Evolutionary conservation across 345 rosid species (phyloP).

Genomic region (Turnera subulata): DNA sequence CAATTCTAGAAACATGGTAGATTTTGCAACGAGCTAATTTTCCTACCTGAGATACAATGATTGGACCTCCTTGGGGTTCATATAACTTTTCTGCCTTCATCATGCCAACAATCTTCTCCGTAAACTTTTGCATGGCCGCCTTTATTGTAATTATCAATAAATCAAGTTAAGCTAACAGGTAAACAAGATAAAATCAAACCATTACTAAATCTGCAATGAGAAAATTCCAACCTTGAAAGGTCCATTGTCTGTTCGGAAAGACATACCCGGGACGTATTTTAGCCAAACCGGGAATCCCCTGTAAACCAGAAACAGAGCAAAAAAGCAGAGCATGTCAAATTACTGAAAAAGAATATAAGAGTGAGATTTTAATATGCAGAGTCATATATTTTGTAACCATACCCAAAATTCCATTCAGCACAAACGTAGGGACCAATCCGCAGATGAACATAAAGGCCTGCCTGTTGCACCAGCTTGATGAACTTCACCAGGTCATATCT

Average conservation of each 20-base stretch:
- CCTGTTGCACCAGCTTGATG: constrained; percentile 31
- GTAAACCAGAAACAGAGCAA: constrained; percentile 15
- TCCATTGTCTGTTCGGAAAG: constrained; percentile 26
- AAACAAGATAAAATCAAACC: not conserved
- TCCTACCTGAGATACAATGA: constrained; percentile 44
- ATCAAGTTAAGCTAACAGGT: not conserved
- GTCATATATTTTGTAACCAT: not conserved
- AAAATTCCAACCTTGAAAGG: constrained; percentile 26
- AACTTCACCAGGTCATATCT: constrained; percentile 34
- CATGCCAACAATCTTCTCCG: constrained; percentile 38
- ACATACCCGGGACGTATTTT: constrained; percentile 29
- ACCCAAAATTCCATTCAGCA: constrained; percentile 37
- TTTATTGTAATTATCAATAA: constrained; percentile 13
- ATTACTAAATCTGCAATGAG: not conserved
- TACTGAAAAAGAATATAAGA: not conserved
- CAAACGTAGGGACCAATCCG: constrained; percentile 34
- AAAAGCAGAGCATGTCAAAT: too few species aligned
- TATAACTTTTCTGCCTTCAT: constrained; percentile 38
- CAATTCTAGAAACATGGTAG: not conserved
- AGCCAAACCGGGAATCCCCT: constrained; percentile 36
- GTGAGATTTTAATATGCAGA: not conserved
- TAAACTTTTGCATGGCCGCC: constrained; percentile 40
- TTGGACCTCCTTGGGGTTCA: constrained; percentile 48
- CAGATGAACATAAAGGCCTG: constrained; percentile 32
- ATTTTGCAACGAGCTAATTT: not conserved